Percentiles rank a stretch among this genome's conserved stretches.
These are phyloP conservation scores for Fragaria vesca DNA, from an alignment of 306 rosid genomes.

Conservation along the genomic window DNA sequence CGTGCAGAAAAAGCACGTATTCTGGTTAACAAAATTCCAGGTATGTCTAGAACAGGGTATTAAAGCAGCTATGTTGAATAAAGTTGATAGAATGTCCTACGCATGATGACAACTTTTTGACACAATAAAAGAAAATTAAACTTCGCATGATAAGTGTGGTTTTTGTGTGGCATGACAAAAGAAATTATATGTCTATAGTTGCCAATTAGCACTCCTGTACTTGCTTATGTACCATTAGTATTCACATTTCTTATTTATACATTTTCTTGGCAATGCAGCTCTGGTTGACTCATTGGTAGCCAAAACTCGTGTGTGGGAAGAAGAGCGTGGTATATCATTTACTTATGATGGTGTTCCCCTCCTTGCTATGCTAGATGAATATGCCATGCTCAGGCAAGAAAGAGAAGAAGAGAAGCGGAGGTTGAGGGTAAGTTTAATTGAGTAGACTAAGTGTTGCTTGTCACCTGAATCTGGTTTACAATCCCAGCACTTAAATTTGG, in stretches of 20 bases:
- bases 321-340: conserved; percentile 74
- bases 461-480: background rate
- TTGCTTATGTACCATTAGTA: conserved; percentile 4
- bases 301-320: conserved; percentile 97
- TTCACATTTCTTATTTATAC: background rate
- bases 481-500: background rate
- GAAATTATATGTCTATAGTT: background rate
- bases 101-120: background rate
- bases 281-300: conserved; percentile 90
- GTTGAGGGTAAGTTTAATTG: conserved; percentile 57
- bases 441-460: conserved; percentile 4
- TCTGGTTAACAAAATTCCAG: conserved; percentile 94
- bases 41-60: conserved; percentile 37
- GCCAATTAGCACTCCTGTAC: conserved; percentile 15
- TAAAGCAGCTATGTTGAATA: background rate
- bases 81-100: background rate
- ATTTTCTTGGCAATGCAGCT: conserved; percentile 55
- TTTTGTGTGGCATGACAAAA: background rate
- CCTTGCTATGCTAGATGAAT: conserved; percentile 97
- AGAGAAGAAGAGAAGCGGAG: conserved; percentile 98
- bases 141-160: background rate
- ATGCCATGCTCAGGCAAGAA: conserved; percentile 97
- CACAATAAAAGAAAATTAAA: background rate
- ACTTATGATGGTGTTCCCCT: conserved; percentile 95
- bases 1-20: conserved; percentile 98